Base-by-base conservation (phyloP, 345 rosid species). In the Arabidopsis arenosa region DNA sequence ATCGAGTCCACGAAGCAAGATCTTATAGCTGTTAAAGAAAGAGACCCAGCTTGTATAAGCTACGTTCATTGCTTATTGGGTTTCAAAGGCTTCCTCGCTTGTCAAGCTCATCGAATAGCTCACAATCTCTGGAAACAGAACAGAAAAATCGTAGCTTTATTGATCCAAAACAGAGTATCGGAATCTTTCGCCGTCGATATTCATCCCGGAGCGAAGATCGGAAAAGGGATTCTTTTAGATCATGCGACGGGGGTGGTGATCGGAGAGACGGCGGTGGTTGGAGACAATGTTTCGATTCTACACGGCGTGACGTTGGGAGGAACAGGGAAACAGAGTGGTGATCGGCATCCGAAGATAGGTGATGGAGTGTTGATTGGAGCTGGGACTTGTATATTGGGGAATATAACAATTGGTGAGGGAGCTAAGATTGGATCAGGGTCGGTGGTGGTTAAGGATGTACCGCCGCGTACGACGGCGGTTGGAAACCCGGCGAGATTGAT, bases 361-460 rank as follows among this genome's bases (percentile, higher is more conserved):
- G 85, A 92, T 39, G 97, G 98, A 48, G 97, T 90, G 0, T 66
- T 94, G 85, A 90, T 92, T 35, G 98, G 98, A 48, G 96, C 97
- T 0, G 95, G 95, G 78, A 87, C 90, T 68, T 90, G 97, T 79
- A 87, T 94, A 14, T 80, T 94, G 87, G 98, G 96, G 56, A 94
- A 86, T 21, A 83, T 93, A 43, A 81, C 43, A 73, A 84, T 93
- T 30, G 97, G 97, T 2, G 90, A 88, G 15, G 98, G 97, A 15
- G 97, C 93, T 26, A 94, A 89, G 77, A 86, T 92, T 54, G 98
- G 98, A 28, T 93, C 97, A 5, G 87, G 97, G 0, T 94, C 98
- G 2, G 89, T 94, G 51, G 97, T 94, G 70, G 55, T 94, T 55
- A 92, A 85, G 74, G 95, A 94, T 0, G 86, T 94, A 7, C 98